Percentiles rank a stretch among this genome's conserved stretches.
Evolutionary conservation across 805 yeast species (phyloP).

Genomic region (Metschnikowia lunata): DNA sequence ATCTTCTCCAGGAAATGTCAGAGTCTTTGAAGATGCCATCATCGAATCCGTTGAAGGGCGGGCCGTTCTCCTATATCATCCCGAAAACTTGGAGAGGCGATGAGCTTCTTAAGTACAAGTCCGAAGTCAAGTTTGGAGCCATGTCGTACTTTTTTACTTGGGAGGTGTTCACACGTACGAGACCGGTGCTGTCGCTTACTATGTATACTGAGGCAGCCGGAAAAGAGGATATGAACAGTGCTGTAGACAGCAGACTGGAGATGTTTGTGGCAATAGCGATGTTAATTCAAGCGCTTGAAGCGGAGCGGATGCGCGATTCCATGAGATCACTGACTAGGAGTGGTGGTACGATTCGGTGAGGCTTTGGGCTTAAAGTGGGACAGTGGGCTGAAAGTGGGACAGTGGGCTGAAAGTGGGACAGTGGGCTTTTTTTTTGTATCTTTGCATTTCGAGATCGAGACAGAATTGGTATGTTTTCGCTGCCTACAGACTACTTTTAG

Average conservation of each 20-base stretch:
- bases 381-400: too few relatives aligned
- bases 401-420: too few relatives aligned
- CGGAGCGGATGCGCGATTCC: too few relatives aligned
- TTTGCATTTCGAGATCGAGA: too few relatives aligned
- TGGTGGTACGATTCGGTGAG: too few relatives aligned
- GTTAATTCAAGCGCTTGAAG: constrained; percentile 4
- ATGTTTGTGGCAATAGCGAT: constrained; percentile 5
- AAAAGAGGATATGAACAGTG: constrained; percentile 7
- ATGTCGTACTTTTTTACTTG: constrained; percentile 6
- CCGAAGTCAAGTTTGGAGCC: constrained; percentile 8
- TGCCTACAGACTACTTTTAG: too few relatives aligned
- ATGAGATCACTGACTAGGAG: too few relatives aligned
- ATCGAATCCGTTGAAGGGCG: constrained; percentile 10
- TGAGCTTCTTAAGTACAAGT: constrained; percentile 5
- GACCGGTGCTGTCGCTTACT: constrained; percentile 5
- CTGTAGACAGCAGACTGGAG: constrained; percentile 6
- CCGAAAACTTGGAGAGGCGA: background rate
- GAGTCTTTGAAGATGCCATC: constrained; percentile 8
- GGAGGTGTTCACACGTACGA: constrained; percentile 12
- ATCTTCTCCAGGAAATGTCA: constrained; percentile 11
- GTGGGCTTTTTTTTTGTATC: too few relatives aligned
- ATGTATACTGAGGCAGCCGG: constrained; percentile 5
- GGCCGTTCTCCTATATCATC: constrained; percentile 2
- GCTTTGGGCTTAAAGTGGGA: too few relatives aligned
- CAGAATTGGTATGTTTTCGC: too few relatives aligned